Conservation (phyloP, 1,139 yeast genomes). For the Yamadazyma diospyri region DNA sequence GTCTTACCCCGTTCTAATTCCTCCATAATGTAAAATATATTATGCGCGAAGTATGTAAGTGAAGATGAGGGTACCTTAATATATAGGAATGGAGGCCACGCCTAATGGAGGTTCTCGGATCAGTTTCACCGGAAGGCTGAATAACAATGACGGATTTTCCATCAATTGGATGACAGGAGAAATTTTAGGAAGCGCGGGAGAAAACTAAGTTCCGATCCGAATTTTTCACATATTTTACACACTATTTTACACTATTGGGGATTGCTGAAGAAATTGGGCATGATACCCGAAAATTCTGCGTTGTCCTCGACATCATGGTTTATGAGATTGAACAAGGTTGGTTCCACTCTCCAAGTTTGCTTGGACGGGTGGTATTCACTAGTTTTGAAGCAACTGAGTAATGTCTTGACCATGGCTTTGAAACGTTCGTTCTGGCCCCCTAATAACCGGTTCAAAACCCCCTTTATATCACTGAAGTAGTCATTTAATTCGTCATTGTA, state of each 20-base stretch:
- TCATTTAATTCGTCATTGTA: slow-evolving; percentile 15
- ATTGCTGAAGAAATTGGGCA: slow-evolving; percentile 1
- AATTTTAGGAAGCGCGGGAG: too few relatives aligned
- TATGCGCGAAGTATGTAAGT: too few relatives aligned
- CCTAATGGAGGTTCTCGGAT: too few relatives aligned
- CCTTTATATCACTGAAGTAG: slow-evolving; percentile 10
- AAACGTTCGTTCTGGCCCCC: slow-evolving; percentile 5
- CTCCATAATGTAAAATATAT: neutral
- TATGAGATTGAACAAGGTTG: slow-evolving; percentile 11
- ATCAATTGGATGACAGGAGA: too few relatives aligned
- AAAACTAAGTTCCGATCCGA: too few relatives aligned
- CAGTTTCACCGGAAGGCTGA: too few relatives aligned
- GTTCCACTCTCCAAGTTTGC: slow-evolving; percentile 7
- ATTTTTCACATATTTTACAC: too few relatives aligned
- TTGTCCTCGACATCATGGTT: slow-evolving; percentile 6
- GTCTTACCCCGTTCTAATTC: slow-evolving; percentile 8
- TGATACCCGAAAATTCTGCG: neutral
- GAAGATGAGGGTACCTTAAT: too few relatives aligned
- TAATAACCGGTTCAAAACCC: slow-evolving; percentile 2
- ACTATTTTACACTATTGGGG: too few relatives aligned
- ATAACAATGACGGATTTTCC: too few relatives aligned
- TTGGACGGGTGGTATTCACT: neutral
- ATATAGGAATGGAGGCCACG: too few relatives aligned
- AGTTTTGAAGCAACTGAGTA: slow-evolving; percentile 1
- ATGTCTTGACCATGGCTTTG: slow-evolving; percentile 4